Base-by-base conservation (phyloP, 495 filamentous ascomycete species). In the Aspergillus funiculosus region DNA sequence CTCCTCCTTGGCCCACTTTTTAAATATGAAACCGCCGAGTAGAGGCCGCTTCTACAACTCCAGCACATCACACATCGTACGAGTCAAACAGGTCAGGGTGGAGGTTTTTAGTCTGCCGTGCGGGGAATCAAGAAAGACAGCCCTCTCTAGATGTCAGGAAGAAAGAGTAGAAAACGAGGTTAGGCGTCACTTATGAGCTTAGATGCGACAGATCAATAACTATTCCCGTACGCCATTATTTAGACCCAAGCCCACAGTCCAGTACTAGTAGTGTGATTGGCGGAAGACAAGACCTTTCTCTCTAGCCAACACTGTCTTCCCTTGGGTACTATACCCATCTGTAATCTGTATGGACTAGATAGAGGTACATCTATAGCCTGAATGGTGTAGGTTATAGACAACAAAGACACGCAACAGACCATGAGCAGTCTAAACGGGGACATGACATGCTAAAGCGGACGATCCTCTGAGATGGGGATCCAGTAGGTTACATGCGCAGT, bases 361-460 rank as follows among this genome's bases (percentile, higher is more conserved):
- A n/a, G 35, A 31, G 36, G 34, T 52, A 39, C 37, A 41, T 41
- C 18, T 48, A 11, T 22, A 20, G 9, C 4, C 30, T 38, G 19
- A 10, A 38, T 22, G 17, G 35, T 22, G 35, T 22, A 17, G 43
- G 14, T 37, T 17, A 30, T 10, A 42, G 9, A 38, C 34, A 46
- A 39, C 43, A 39, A 39, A 37, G 43, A 21, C 43, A 21, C 39
- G 40, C 50, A 53, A 43, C 45, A 48, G 28, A n/a, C 21, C 49
- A 46, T 51, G n/a, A n/a, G 53, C 40, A 50, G 27, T 39, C 48
- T n/a, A n/a, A n/a, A n/a, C 28, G 20, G 21, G 35, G 40, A 36
- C 43, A 60, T 60, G 57, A 60, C 53, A 53, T 60, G 53, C 50
- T 50, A 50, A 32, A 38, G 36, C 10, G 26, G 14, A 39, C 24